Evolutionary conservation across 2,329 filamentous ascomycete genomes (phyloP).

Genomic region (Epichloe gansuensis): DNA sequence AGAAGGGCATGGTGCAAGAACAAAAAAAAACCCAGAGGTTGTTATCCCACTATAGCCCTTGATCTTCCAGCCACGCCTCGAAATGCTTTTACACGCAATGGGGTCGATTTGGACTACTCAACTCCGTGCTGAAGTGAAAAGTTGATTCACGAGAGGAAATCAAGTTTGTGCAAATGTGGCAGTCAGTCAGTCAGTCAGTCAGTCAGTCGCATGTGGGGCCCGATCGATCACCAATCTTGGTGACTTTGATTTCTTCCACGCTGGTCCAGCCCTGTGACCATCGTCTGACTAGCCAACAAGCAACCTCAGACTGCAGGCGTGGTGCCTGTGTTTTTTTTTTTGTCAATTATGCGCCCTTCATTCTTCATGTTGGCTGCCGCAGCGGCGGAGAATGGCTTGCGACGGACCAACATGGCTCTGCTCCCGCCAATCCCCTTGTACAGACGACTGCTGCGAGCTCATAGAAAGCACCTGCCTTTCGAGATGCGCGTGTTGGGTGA

Average conservation of each 20-base stretch:
- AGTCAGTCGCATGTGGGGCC: no score
- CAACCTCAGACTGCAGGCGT: no score
- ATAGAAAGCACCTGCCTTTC: conserved; percentile 62
- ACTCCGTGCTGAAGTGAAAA: neutral
- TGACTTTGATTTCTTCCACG: neutral
- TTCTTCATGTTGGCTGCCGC: conserved; percentile 17
- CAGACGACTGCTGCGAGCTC: conserved; percentile 72
- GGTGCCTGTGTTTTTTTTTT: no score
- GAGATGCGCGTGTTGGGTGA: conserved; percentile 79
- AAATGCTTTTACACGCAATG: neutral
- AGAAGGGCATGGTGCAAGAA: conserved; percentile 33
- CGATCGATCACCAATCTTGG: no score
- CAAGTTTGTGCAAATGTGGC: neutral
- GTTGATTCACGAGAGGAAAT: neutral
- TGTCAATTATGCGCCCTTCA: conserved; percentile 11
- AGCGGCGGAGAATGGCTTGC: conserved; percentile 20
- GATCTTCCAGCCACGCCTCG: neutral
- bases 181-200: no score
- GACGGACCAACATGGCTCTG: conserved; percentile 46
- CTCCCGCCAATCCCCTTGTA: conserved; percentile 85
- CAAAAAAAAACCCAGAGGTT: no score
- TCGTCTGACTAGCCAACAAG: no score
- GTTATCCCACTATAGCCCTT: neutral
- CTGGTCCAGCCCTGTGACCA: neutral
- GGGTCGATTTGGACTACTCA: neutral